Evolutionary conservation across 139 green algal genomes (phyloP).

Genomic region (Chlorella sp.): DNA sequence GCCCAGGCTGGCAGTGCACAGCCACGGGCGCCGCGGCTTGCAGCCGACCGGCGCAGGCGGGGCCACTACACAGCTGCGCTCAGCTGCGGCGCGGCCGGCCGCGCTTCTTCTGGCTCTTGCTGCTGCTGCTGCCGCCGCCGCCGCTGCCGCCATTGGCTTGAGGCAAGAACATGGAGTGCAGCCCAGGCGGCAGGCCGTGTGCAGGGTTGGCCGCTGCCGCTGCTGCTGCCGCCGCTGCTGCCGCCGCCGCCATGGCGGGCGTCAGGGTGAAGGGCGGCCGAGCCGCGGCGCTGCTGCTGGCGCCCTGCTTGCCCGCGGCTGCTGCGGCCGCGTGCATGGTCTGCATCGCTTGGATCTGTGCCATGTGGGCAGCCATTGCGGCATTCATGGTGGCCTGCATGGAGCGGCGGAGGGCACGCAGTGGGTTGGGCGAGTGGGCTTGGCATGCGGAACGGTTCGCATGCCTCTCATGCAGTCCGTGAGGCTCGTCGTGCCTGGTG

Average conservation of each 20-base stretch:
- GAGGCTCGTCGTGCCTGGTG: too few species aligned
- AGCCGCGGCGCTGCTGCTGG: neutral
- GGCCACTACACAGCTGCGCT: too few species aligned
- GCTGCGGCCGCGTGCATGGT: neutral
- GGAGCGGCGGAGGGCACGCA: too few species aligned
- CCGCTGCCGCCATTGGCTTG: slow-evolving; percentile 7
- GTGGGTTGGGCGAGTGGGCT: too few species aligned
- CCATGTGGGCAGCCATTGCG: neutral
- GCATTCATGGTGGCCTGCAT: slow-evolving; percentile 19
- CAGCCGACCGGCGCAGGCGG: too few species aligned
- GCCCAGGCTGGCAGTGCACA: too few species aligned
- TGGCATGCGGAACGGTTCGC: too few species aligned
- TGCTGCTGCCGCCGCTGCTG: neutral
- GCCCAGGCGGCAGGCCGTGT: slow-evolving; percentile 3
- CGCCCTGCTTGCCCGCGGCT: neutral
- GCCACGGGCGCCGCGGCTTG: too few species aligned
- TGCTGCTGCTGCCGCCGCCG: neutral
- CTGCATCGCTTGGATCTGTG: neutral
- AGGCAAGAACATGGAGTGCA: slow-evolving; percentile 41
- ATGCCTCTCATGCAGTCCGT: too few species aligned
- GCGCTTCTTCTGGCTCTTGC: neutral
- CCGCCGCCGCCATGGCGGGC: neutral
- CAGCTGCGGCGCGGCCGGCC: too few species aligned
- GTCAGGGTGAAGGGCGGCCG: neutral
- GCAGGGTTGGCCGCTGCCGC: neutral